Evolutionary conservation across 164 flowering plant species (phyloP), one percentile per base, ranked within the genome.

Genomic region (Brasenia schreberi): DNA sequence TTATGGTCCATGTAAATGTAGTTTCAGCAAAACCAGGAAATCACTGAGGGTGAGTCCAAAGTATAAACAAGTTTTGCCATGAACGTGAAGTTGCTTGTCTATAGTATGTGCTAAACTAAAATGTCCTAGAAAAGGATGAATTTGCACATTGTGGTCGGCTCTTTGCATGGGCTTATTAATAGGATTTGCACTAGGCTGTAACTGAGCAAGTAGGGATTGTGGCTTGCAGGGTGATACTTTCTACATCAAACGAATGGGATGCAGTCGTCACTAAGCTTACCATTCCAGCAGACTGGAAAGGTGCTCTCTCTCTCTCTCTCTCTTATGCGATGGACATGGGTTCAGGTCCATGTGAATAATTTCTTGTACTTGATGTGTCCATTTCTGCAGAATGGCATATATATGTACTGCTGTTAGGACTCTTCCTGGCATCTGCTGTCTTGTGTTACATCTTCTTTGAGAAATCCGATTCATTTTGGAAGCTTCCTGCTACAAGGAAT

Each of bases 201-300:
- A 9, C 1, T 6, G 9, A 49, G 10, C 12, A 49, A 49, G 56
- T 49, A 49, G 56, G 16, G 4, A 49, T 49, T 49, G 56, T 49
- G 56, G 67, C 68, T 45, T 74, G 70, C 82, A 94, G 99, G 83
- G 86, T 88, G 68, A 75, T 87, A 59, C 85, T 94, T 56, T 78
- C 97, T 27, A 80, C 87, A 71, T 85, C 99, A 19, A 74, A 43
- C 23, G 83, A 87, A 76, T 94, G 95, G 96, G 99, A 96, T 64
- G 80, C 83, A 14, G 72, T 79, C 73, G 87, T 85, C 64, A 94
- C 99, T 2, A 91, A 82, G 72, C 78, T 89, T 61, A 80, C 62
- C 74, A 94, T 89, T 65, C 89, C 93, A 18, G 85, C 83, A 60
- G 97, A 94, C 66, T 94, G 97, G 99, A 94, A 94, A 91, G 96